Evolutionary conservation across 345 rosid species (phyloP).

Genomic region (Ailanthus altissimus): DNA sequence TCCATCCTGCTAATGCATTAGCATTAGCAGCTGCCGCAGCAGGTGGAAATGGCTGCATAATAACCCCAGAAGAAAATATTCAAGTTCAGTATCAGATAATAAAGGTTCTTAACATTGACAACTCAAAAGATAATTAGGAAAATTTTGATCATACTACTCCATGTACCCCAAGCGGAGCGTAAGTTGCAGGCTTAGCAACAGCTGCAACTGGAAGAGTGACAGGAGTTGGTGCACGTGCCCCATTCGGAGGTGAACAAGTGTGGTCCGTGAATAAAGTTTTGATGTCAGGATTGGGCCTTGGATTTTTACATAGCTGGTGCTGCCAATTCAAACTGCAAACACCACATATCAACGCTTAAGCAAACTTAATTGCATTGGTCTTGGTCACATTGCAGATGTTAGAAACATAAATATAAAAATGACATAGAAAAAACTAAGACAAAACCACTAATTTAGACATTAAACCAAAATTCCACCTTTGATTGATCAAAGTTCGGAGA

Average conservation of each 20-base stretch:
- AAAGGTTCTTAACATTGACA: not conserved
- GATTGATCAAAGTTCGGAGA: constrained; percentile 40
- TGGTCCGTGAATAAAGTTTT: constrained; percentile 68
- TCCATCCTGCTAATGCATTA: constrained; percentile 68
- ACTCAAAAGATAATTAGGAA: not conserved
- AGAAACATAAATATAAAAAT: constrained; percentile 53
- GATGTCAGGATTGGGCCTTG: constrained; percentile 71
- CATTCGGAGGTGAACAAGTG: constrained; percentile 58
- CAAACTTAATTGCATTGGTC: not conserved
- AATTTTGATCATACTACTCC: constrained; percentile 45
- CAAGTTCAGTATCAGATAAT: constrained; percentile 8
- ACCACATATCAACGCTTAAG: not conserved
- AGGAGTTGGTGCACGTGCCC: constrained; percentile 62
- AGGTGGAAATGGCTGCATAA: constrained; percentile 61
- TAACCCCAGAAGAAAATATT: constrained; percentile 17
- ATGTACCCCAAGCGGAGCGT: constrained; percentile 55
- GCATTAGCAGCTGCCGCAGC: constrained; percentile 64
- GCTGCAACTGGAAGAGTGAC: constrained; percentile 59
- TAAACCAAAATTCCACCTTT: constrained; percentile 24
- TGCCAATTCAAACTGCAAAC: constrained; percentile 71
- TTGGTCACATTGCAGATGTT: constrained; percentile 46
- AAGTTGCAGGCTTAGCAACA: constrained; percentile 53
- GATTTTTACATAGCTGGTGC: constrained; percentile 73
- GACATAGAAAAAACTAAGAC: no score
- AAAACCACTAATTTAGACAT: not conserved